Evolutionary conservation across 768 basidiomycete species (phyloP).

Genomic region (Phlebiopsis flavidoalba): DNA sequence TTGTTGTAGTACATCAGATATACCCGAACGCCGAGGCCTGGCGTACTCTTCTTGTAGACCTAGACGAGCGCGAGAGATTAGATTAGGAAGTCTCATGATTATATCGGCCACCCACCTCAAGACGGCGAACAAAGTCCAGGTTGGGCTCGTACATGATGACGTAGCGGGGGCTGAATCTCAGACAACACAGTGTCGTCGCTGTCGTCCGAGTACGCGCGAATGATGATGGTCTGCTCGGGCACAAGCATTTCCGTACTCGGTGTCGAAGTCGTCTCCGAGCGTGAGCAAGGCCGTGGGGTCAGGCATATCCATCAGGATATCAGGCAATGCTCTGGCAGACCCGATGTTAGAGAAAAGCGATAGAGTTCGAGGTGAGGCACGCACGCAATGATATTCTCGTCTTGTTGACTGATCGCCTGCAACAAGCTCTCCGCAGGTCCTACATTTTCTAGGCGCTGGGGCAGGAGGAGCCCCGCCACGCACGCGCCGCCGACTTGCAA

Average conservation of each 20-base stretch:
- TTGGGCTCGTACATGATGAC: constrained; percentile 96
- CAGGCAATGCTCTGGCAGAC: constrained; percentile 1
- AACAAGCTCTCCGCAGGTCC: not conserved
- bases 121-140: constrained; percentile 85
- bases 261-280: constrained; percentile 59
- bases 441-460: not conserved
- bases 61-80: constrained; percentile 23
- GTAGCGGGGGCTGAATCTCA: constrained; percentile 85
- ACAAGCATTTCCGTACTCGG: constrained; percentile 73
- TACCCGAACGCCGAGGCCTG: constrained; percentile 78
- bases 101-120: constrained; percentile 60
- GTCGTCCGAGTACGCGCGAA: constrained; percentile 89
- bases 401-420: constrained; percentile 15
- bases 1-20: constrained; percentile 96
- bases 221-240: constrained; percentile 75
- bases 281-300: constrained; percentile 14
- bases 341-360: not conserved
- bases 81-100: too few relatives aligned
- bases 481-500: constrained; percentile 63
- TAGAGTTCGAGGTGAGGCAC: not conserved
- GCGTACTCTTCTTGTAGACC: constrained; percentile 84
- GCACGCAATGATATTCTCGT: not conserved
- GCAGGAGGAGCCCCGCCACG: constrained; percentile 60
- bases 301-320: not conserved
- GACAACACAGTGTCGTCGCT: constrained; percentile 84